phyloP scores from a whole-genome alignment of 202 grass and related monocot species.

The Schoenoplectus triqueter region DNA sequence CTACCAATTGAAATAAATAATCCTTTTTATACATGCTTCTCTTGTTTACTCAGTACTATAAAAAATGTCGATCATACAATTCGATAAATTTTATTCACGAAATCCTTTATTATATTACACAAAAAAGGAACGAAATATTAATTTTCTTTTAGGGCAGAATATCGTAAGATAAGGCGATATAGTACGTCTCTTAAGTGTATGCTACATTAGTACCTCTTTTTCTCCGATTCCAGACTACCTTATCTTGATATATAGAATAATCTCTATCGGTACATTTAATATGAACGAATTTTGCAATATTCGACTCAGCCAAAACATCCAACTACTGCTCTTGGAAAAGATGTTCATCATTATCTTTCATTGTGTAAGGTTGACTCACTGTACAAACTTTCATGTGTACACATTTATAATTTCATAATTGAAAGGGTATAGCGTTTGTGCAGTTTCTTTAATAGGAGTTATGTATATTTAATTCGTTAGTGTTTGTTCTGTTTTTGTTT shows the following conservation, averaged over 20 bases:
- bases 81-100: too few species aligned
- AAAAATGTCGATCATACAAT: too few species aligned
- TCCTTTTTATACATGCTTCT: neutral
- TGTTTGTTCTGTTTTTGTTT: too few species aligned
- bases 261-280: neutral
- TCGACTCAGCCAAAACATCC: neutral
- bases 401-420: neutral
- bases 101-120: too few species aligned
- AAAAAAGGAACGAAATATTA: too few species aligned
- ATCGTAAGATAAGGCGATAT: neutral
- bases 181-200: neutral
- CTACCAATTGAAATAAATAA: too few species aligned
- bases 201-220: neutral
- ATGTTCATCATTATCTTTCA: neutral
- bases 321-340: neutral
- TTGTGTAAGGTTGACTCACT: neutral
- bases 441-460: too few species aligned
- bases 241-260: neutral
- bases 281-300: neutral
- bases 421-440: neutral
- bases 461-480: too few species aligned
- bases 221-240: neutral
- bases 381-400: neutral
- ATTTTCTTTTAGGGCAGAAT: neutral
- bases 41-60: too few species aligned